phyloP scores from a whole-genome alignment of 176 grass and related monocot genomes.

The Ensete ventricosum region DNA sequence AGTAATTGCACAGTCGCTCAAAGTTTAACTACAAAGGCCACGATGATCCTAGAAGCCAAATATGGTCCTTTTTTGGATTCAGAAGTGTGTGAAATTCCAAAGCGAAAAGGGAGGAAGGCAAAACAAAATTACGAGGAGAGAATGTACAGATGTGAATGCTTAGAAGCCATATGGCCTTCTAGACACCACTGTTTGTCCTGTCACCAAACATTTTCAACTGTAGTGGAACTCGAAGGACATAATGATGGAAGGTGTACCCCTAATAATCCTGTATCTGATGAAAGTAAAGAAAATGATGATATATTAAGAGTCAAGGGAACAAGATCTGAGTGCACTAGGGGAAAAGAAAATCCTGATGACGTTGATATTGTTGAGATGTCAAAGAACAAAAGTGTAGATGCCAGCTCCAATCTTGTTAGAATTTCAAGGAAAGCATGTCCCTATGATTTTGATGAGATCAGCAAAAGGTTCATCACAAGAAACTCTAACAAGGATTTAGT shows the following conservation, averaged over 20 bases:
- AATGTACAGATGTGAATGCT: constrained; percentile 68
- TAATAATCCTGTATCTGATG: constrained; percentile 20
- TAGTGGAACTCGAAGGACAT: constrained; percentile 63
- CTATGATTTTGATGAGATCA: constrained; percentile 71
- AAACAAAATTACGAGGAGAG: constrained; percentile 54
- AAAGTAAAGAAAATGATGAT: constrained; percentile 41
- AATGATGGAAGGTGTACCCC: constrained; percentile 53
- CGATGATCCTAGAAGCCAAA: constrained; percentile 54
- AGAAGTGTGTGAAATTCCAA: constrained; percentile 49
- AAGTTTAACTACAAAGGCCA: constrained; percentile 59
- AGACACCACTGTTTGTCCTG: constrained; percentile 69
- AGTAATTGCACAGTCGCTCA: constrained; percentile 21
- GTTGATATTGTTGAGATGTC: constrained; percentile 21
- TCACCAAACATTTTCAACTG: constrained; percentile 53
- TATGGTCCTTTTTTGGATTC: constrained; percentile 51
- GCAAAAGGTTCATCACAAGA: constrained; percentile 59
- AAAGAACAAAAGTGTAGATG: constrained; percentile 24
- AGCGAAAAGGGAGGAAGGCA: constrained; percentile 47
- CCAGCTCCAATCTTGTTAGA: constrained; percentile 4
- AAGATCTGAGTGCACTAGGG: constrained; percentile 36
- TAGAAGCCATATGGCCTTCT: constrained; percentile 80
- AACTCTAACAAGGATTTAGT: constrained; percentile 74
- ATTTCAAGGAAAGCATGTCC: constrained; percentile 44
- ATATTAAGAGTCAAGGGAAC: constrained; percentile 40
- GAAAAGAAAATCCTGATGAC: constrained; percentile 34